Conservation (phyloP, 441 rosid species). For the Populus hybrid region DNA sequence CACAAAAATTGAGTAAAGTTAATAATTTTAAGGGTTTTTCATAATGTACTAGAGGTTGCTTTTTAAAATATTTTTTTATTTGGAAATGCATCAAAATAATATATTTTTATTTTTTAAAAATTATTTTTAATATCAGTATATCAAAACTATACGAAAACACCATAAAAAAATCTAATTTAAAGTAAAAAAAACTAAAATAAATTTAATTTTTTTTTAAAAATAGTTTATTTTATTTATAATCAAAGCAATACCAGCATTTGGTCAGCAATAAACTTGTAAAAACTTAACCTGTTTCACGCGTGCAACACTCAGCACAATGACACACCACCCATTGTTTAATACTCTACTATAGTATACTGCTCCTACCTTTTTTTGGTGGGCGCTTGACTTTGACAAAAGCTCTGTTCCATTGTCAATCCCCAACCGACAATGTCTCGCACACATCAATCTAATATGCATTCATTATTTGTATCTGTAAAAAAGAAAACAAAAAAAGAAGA, state of each 20-base stretch:
- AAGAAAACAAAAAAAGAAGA: background rate
- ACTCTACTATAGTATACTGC: background rate
- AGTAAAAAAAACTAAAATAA: too few relatives aligned
- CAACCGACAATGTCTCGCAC: constrained; percentile 28
- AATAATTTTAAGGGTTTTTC: too few relatives aligned
- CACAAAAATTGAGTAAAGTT: too few relatives aligned
- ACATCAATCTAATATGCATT: background rate
- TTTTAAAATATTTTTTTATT: too few relatives aligned
- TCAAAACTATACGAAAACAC: too few relatives aligned
- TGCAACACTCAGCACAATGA: background rate
- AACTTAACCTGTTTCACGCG: background rate
- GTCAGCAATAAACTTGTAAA: constrained; percentile 32
- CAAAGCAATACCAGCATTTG: constrained; percentile 6
- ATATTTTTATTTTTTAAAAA: too few relatives aligned
- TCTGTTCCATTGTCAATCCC: constrained; percentile 1
- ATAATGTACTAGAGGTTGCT: fast-evolving
- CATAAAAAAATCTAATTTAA: too few relatives aligned
- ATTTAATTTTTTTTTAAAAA: too few relatives aligned
- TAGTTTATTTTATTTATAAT: too few relatives aligned
- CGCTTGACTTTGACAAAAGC: constrained; percentile 46
- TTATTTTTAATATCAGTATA: too few relatives aligned
- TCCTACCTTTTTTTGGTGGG: constrained; percentile 19
- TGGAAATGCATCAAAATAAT: too few relatives aligned
- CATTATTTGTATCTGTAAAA: background rate
- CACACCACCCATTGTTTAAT: constrained; percentile 19